phyloP scores from a whole-genome alignment of 495 filamentous ascomycete genomes.

The Podospora australis region DNA sequence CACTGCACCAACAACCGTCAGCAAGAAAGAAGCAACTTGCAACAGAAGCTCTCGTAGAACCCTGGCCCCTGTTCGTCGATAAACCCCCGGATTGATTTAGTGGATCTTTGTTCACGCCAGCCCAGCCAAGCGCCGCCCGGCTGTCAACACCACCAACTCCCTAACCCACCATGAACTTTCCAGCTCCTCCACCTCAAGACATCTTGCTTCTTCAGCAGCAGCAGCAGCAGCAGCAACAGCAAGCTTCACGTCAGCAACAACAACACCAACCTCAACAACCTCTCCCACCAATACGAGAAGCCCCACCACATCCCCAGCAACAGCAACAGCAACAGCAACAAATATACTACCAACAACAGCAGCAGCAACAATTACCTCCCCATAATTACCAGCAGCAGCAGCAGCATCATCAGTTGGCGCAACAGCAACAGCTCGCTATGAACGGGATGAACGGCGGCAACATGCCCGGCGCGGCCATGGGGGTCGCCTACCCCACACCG shows the following conservation, averaged over 20 bases:
- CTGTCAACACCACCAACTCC: neutral
- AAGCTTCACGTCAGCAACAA: conserved; percentile 7
- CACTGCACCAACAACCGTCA: too few species aligned
- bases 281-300: neutral
- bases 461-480: conserved; percentile 39
- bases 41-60: too few species aligned
- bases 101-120: too few species aligned
- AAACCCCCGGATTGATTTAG: too few species aligned
- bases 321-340: conserved; percentile 8
- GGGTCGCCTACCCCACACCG: conserved; percentile 60
- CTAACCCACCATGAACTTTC: conserved; percentile 17
- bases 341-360: conserved; percentile 4
- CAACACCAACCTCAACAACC: conserved; percentile 3
- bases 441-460: conserved; percentile 55
- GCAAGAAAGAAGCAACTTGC: too few species aligned
- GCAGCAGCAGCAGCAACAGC: neutral
- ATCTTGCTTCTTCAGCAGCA: conserved; percentile 10
- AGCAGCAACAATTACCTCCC: conserved; percentile 2
- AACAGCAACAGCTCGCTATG: conserved; percentile 33
- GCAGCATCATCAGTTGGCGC: conserved; percentile 19
- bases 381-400: conserved; percentile 10
- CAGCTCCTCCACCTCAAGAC: conserved; percentile 17
- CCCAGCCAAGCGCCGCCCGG: neutral
- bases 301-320: conserved; percentile 7
- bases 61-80: too few species aligned